phyloP scores from a whole-genome alignment of 768 basidiomycete genomes.

The Tricholoma sp. region DNA sequence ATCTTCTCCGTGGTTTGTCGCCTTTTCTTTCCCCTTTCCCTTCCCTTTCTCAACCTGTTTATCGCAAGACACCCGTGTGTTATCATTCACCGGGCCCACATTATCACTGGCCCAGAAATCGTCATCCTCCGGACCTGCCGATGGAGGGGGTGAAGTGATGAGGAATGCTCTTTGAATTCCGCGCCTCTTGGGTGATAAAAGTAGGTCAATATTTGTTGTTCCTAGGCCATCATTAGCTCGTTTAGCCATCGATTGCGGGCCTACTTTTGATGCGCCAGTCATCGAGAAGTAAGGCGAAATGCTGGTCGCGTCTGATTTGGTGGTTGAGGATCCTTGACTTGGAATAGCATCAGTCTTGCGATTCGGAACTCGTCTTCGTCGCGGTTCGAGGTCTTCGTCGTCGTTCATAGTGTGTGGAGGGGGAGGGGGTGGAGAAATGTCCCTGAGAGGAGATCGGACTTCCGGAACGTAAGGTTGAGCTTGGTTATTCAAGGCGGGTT shows the following conservation, averaged over 20 bases:
- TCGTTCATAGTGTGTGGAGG: slow-evolving; percentile 26
- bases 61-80: not conserved
- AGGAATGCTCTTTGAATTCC: slow-evolving; percentile 5
- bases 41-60: slow-evolving; percentile 4
- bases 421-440: slow-evolving; percentile 32
- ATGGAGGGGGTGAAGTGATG: slow-evolving; percentile 5
- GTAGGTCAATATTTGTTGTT: slow-evolving; percentile 11
- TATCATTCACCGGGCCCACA: not conserved
- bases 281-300: not conserved
- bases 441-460: slow-evolving; percentile 33
- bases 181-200: slow-evolving; percentile 16
- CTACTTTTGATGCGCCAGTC: not conserved
- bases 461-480: slow-evolving; percentile 11
- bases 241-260: not conserved
- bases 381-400: slow-evolving; percentile 34
- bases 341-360: slow-evolving; percentile 1
- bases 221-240: not conserved
- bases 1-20: not conserved
- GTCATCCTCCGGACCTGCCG: slow-evolving; percentile 12
- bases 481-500: slow-evolving; percentile 8
- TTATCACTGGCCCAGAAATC: slow-evolving; percentile 13
- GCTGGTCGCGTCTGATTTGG: not conserved
- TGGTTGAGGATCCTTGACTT: not conserved
- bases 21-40: not conserved
- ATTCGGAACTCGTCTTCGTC: slow-evolving; percentile 31